Conservation (phyloP, 1,284 basidiomycete genomes). For the Trametes sp. region DNA sequence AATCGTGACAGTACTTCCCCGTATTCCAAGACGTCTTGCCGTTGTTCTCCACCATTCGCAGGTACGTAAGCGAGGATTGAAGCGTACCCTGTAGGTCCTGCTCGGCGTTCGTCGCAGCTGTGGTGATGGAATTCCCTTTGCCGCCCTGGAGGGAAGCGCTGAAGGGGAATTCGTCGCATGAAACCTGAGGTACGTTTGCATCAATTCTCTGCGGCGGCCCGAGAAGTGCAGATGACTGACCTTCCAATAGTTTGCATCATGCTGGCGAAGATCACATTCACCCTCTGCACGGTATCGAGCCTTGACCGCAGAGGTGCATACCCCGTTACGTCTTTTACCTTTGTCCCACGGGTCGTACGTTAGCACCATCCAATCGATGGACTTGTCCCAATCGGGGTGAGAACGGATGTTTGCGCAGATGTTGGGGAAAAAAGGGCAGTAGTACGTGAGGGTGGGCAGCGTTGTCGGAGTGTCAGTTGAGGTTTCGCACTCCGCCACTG, state of each 20-base stretch:
- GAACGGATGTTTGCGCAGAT: slow-evolving; percentile 19
- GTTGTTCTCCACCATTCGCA: slow-evolving; percentile 1
- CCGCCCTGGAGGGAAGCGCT: slow-evolving; percentile 17
- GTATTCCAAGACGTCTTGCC: slow-evolving; percentile 10
- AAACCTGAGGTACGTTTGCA: not conserved
- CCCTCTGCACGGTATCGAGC: slow-evolving; percentile 5
- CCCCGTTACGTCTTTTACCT: not conserved
- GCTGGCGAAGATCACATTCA: slow-evolving; percentile 11
- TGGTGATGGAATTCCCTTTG: not conserved
- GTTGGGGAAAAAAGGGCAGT: slow-evolving; percentile 13
- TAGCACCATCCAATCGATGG: slow-evolving; percentile 10
- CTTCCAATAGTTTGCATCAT: slow-evolving; percentile 15
- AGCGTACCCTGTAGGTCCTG: slow-evolving; percentile 14
- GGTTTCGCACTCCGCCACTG: not conserved
- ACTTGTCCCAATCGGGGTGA: slow-evolving; percentile 8
- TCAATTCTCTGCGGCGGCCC: no score
- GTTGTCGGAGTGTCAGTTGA: not conserved
- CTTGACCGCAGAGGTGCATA: slow-evolving; percentile 6
- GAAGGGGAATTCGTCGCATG: slow-evolving; percentile 24
- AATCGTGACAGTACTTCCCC: slow-evolving; percentile 10
- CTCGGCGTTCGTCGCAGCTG: slow-evolving; percentile 8
- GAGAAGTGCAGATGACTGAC: not conserved
- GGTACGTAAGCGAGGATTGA: slow-evolving; percentile 11
- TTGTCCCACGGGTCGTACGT: slow-evolving; percentile 17
- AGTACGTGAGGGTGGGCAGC: slow-evolving; percentile 19